phyloP scores from a whole-genome alignment of 2,329 filamentous ascomycete species.

The Colletotrichum chlorophyti region DNA sequence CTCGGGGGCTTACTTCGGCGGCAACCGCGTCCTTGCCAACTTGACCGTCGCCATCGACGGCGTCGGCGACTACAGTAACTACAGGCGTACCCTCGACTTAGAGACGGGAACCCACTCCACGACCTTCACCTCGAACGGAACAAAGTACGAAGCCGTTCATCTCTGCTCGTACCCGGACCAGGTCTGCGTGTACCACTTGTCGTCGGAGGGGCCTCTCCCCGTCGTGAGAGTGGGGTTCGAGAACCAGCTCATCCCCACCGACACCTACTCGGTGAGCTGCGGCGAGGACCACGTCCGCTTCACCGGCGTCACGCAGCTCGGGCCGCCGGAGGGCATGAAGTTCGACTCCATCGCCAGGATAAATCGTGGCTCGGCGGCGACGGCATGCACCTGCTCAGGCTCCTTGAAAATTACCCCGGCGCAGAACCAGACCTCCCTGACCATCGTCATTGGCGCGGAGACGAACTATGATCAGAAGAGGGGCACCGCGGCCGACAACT shows the following conservation, averaged over 20 bases:
- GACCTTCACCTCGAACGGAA: constrained; percentile 41
- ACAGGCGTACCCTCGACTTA: constrained; percentile 51
- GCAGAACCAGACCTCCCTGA: constrained; percentile 33
- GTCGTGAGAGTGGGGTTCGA: constrained; percentile 47
- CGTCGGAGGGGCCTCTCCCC: constrained; percentile 41
- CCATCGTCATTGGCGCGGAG: constrained; percentile 50
- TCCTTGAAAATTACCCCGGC: constrained; percentile 37
- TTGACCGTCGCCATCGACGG: constrained; percentile 46
- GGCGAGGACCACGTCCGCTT: constrained; percentile 38
- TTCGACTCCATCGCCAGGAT: constrained; percentile 46
- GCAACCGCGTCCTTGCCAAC: constrained; percentile 54
- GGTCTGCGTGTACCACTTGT: constrained; percentile 38
- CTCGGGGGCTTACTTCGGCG: constrained; percentile 48
- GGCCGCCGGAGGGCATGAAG: constrained; percentile 49
- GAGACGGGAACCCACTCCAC: constrained; percentile 47
- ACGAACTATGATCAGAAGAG: constrained; percentile 59
- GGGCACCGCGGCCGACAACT: constrained; percentile 49
- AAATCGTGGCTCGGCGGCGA: constrained; percentile 26
- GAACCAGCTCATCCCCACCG: constrained; percentile 43
- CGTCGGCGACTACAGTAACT: constrained; percentile 37
- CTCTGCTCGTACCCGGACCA: constrained; percentile 50
- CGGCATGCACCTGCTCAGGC: constrained; percentile 26
- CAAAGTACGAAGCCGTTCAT: constrained; percentile 35
- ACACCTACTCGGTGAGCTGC: constrained; percentile 40
- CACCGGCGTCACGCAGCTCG: constrained; percentile 45